Base-by-base conservation (phyloP, 306 rosid species). In the Casuarina glauca region DNA sequence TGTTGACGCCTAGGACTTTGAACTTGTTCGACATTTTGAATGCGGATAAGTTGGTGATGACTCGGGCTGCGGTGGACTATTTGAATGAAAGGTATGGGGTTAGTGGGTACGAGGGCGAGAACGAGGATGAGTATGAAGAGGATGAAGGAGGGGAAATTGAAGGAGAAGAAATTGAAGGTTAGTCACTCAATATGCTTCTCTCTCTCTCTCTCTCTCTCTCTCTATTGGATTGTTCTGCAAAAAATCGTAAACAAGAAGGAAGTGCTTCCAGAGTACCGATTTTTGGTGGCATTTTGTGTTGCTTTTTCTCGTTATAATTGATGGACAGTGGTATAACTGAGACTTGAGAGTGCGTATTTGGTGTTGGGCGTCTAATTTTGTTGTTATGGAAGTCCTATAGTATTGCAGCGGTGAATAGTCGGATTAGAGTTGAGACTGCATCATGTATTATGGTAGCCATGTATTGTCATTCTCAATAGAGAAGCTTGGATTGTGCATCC, bases 1-100 rank as follows among this genome's bases (percentile, higher is more conserved):
- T 95, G 81, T 76, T 89, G 83, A 95, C 99, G 15, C 99, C 99
- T 9, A 86, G 99, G 75, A 95, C 97, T 13, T 66, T 95, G 69
- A 95, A 95, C 83, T 79, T 95, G 91, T 93, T 73, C 71, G 99
- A 95, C 61, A 82, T 95, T 69, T 86, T 95, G 84, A 85, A 95
- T 80, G 90, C 97, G 9, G 99, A 95, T 80, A 95, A 91, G 91
- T 9, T 95, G 50, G 91, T 95, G 20, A 85, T 92, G 5, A 92
- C 97, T 0, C 89, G 86, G 57, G 85, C 51, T 20, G 91, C 93
- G 16, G 97, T 95, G 63, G 91, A 91, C 55, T 93, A 78, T 63
- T 89, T 95, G 88, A 95, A 95, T 58, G 69, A 66, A 58, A 87
- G 97, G 74, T 93, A 95, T 82, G 98, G 99, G 74, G 62, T 74